phyloP scores from a whole-genome alignment of 2,329 filamentous ascomycete genomes.

The Colletotrichum truncatum region DNA sequence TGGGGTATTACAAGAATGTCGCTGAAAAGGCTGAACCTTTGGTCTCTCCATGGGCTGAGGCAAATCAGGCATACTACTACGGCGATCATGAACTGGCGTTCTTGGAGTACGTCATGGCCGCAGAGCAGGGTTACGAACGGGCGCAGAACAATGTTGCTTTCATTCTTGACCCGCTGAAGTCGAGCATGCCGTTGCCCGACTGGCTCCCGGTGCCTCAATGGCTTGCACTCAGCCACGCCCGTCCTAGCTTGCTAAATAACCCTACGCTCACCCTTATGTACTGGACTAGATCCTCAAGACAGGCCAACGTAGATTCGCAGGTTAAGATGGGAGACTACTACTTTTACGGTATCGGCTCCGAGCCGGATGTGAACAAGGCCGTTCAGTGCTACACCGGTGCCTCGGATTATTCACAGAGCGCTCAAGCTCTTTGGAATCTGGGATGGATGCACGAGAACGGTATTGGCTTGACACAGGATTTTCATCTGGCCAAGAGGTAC shows the following conservation, averaged over 20 bases:
- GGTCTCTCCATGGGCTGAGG: conserved; percentile 82
- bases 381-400: conserved; percentile 93
- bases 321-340: conserved; percentile 99
- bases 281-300: conserved; percentile 94
- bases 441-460: conserved; percentile 99
- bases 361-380: conserved; percentile 81
- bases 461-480: conserved; percentile 91
- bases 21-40: conserved; percentile 77
- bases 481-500: conserved; percentile 94
- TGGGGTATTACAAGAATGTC: conserved; percentile 84
- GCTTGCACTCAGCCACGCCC: conserved; percentile 14
- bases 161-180: conserved; percentile 79
- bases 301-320: conserved; percentile 90
- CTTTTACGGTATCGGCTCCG: conserved; percentile 80
- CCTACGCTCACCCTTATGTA: conserved; percentile 80
- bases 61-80: conserved; percentile 82
- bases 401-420: conserved; percentile 89
- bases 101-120: conserved; percentile 84
- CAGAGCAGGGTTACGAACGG: conserved; percentile 90
- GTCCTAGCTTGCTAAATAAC: conserved; percentile 56
- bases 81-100: conserved; percentile 84
- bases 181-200: conserved; percentile 64
- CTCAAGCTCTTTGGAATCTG: conserved; percentile 95
- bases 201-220: conserved; percentile 27
- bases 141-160: conserved; percentile 92